Evolutionary conservation across 202 grass and related monocot genomes (phyloP), one percentile per base, ranked within the genome.

Genomic region (Hordeum pubiflorum): DNA sequence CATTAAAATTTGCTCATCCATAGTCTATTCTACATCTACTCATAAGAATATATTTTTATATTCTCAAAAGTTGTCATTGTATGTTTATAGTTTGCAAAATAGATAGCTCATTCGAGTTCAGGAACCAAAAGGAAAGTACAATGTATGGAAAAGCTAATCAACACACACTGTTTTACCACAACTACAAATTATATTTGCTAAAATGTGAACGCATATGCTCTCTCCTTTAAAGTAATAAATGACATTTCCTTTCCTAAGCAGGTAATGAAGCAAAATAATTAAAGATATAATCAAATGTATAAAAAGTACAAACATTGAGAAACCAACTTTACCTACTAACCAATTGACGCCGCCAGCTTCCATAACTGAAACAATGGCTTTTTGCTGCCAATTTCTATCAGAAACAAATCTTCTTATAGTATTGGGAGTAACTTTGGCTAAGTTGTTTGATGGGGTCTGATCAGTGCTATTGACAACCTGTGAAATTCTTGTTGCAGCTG

Each of bases 281-380:
- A 31, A 64, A 18, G 39, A 56, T 11, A 57, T 5, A 52, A 63
- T 80, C 54, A 69, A 62, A 55, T 74, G 43, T 70, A 26, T 48
- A 58, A 11, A 44, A 78, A 50, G 24, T 48, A 58, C 15, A 56
- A 78, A 50, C 69, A 80, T 23, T 24, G 21, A 69, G 72, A 82
- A 66, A 75, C 62, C 46, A 89, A 80, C 72, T 86, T 91, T 98
- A 95, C 95, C 95, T 89, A 98, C 95, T 82, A 98, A 91, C 95
- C 95, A 98, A 75, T 98, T 98, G 81, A 98, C 92, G 58, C 95
- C 95, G 78, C 95, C 95, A 85, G 92, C 92, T 91, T 98, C 95
- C 92, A 98, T 98, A 84, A 98, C 92, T 65, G 83, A 86, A 81
- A 98, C 88, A 81, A 95, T 93, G 60, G 95, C 92, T 72, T 93